A percentile compares a stretch with the other conserved stretches of the same genome.
phyloP scores from a whole-genome alignment of 768 basidiomycete species.

The Mycena galericulata region DNA sequence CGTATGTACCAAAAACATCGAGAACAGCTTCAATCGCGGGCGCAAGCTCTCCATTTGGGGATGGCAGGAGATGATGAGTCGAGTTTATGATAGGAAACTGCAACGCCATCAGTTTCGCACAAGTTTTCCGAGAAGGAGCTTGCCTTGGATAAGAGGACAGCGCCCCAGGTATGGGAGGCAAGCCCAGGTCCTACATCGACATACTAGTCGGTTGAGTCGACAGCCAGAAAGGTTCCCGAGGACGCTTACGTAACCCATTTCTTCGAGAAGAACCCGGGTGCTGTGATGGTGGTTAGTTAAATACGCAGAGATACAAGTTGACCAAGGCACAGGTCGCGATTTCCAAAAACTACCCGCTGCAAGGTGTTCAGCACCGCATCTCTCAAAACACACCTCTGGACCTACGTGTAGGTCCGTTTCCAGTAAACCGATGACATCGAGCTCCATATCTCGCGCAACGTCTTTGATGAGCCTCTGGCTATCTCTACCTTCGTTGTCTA shows the following conservation, averaged over 20 bases:
- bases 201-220: conserved; percentile 59
- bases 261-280: conserved; percentile 80
- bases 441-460: conserved; percentile 74
- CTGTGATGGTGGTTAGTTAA: conserved; percentile 49
- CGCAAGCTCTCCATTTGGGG: conserved; percentile 87
- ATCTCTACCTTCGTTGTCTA: conserved; percentile 78
- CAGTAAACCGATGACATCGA: conserved; percentile 87
- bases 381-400: conserved; percentile 17
- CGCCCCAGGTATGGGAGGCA: conserved; percentile 92
- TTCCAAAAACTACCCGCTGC: conserved; percentile 82
- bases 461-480: conserved; percentile 77
- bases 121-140: not conserved
- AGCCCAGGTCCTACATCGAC: conserved; percentile 92
- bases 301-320: not conserved
- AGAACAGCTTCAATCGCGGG: conserved; percentile 91
- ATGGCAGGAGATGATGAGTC: conserved; percentile 88
- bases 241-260: conserved; percentile 81
- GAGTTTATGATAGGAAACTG: conserved; percentile 92
- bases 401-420: conserved; percentile 90
- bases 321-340: conserved; percentile 76
- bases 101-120: not conserved
- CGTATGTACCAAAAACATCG: conserved; percentile 80
- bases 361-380: conserved; percentile 3
- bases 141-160: conserved; percentile 83
- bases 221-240: not conserved